Conservation (phyloP, 192 early-diverging fungal genomes). For the Umbelopsis isabellina region DNA sequence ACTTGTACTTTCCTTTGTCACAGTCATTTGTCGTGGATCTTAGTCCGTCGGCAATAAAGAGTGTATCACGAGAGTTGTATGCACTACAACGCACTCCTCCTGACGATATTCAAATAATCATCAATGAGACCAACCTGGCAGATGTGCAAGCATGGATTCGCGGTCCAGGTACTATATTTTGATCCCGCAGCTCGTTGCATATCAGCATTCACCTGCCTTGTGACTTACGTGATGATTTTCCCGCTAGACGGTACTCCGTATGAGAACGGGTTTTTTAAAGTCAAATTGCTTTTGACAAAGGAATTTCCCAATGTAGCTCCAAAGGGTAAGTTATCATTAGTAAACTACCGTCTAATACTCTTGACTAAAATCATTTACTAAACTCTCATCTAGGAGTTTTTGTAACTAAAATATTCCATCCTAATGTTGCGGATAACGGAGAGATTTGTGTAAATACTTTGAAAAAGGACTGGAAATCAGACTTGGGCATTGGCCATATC, state of each 20-base stretch:
- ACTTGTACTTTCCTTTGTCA: background rate
- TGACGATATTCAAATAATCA: constrained; percentile 82
- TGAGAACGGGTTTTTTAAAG: constrained; percentile 74
- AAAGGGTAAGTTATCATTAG: constrained; percentile 57
- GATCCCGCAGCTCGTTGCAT: background rate
- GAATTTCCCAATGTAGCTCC: constrained; percentile 86
- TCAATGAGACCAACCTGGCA: constrained; percentile 70
- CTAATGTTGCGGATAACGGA: constrained; percentile 86
- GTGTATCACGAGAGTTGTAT: constrained; percentile 61
- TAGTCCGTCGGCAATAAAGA: constrained; percentile 52
- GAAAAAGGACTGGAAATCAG: constrained; percentile 95
- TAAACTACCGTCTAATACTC: background rate
- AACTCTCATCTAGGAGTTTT: constrained; percentile 61
- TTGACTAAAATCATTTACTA: no score
- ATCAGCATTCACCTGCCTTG: background rate
- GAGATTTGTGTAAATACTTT: constrained; percentile 96
- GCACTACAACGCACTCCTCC: constrained; percentile 61
- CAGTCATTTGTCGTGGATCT: constrained; percentile 44
- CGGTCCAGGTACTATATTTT: constrained; percentile 66
- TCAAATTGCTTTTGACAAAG: constrained; percentile 68
- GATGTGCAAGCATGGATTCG: constrained; percentile 87
- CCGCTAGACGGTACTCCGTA: constrained; percentile 80
- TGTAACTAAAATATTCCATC: constrained; percentile 95
- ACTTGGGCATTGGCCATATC: constrained; percentile 82
- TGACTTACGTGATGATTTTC: background rate